These are phyloP conservation scores for Colletotrichum chlorophyti DNA, from an alignment of 2,329 filamentous ascomycete genomes.

Conservation along the genomic window DNA sequence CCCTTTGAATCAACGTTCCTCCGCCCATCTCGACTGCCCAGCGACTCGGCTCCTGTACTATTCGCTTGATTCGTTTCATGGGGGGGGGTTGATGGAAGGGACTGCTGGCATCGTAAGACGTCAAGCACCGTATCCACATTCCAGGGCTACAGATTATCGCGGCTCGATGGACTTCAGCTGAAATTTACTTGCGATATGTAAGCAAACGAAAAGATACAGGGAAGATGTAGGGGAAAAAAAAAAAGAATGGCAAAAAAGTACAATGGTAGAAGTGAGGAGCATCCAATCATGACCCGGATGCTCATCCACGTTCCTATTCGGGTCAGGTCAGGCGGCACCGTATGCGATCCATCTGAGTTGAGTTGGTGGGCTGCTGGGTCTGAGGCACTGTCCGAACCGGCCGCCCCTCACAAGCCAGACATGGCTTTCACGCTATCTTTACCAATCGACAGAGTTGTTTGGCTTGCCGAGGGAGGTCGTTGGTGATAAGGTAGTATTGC, in stretches of 20 bases:
- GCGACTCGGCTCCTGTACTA: not conserved
- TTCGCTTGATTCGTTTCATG: not conserved
- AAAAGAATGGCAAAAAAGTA: no score
- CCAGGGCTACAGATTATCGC: conserved; percentile 10
- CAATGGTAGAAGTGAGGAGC: not conserved
- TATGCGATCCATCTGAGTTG: conserved; percentile 11
- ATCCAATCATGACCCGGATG: not conserved
- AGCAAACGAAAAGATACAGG: no score
- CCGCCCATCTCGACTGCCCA: conserved; percentile 16
- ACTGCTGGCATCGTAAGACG: no score
- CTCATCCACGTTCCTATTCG: conserved; percentile 14
- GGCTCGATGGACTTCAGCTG: no score
- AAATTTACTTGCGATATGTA: no score
- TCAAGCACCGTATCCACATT: conserved; percentile 10
- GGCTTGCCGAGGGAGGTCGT: no score
- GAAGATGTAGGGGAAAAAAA: no score
- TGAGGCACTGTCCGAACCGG: conserved; percentile 15
- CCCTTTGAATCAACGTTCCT: not conserved
- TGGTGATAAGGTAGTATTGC: no score
- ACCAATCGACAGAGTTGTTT: no score
- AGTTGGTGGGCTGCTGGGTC: conserved; percentile 27
- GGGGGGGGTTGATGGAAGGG: not conserved
- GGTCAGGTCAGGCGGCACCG: conserved; percentile 23
- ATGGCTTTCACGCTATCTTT: not conserved
- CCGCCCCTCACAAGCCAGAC: conserved; percentile 1